phyloP scores from a whole-genome alignment of 805 yeast genomes.

The Lipomyces kockii region DNA sequence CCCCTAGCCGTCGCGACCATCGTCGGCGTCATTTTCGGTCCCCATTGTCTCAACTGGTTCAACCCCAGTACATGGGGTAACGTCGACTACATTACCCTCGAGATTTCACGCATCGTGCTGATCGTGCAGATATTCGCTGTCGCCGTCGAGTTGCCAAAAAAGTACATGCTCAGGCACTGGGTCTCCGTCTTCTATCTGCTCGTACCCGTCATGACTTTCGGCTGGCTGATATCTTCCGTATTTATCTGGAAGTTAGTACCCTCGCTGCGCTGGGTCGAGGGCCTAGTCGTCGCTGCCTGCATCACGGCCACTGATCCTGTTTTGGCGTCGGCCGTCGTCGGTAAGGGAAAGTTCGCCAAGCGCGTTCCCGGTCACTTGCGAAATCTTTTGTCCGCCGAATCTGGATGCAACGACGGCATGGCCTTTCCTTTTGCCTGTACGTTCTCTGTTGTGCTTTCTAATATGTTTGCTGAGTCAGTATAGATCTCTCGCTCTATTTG shows the following conservation, averaged over 20 bases:
- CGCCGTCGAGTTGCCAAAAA: slow-evolving; percentile 89
- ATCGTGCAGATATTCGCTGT: slow-evolving; percentile 92
- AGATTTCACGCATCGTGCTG: slow-evolving; percentile 78
- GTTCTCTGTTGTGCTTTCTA: slow-evolving; percentile 1
- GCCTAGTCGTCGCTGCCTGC: slow-evolving; percentile 79
- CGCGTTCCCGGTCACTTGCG: slow-evolving; percentile 93
- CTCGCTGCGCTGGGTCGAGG: slow-evolving; percentile 68
- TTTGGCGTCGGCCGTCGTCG: slow-evolving; percentile 92
- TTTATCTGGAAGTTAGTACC: slow-evolving; percentile 82
- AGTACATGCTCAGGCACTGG: slow-evolving; percentile 87
- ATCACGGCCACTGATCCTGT: slow-evolving; percentile 96
- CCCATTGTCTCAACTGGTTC: slow-evolving; percentile 83
- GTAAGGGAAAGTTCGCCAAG: slow-evolving; percentile 88
- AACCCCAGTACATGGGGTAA: slow-evolving; percentile 85
- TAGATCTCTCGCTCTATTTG: slow-evolving; percentile 63
- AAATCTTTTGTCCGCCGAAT: slow-evolving; percentile 80
- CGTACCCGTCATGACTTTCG: slow-evolving; percentile 86
- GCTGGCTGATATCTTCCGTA: slow-evolving; percentile 83
- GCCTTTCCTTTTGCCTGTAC: slow-evolving; percentile 81
- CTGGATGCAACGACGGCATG: slow-evolving; percentile 94
- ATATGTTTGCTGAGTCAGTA: background rate
- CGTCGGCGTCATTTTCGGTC: slow-evolving; percentile 86
- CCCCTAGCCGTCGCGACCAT: slow-evolving; percentile 68
- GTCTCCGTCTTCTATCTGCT: slow-evolving; percentile 71
- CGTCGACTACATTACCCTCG: slow-evolving; percentile 78